Base-by-base conservation (phyloP, 768 basidiomycete genomes). In the Floccularia luteovirens region DNA sequence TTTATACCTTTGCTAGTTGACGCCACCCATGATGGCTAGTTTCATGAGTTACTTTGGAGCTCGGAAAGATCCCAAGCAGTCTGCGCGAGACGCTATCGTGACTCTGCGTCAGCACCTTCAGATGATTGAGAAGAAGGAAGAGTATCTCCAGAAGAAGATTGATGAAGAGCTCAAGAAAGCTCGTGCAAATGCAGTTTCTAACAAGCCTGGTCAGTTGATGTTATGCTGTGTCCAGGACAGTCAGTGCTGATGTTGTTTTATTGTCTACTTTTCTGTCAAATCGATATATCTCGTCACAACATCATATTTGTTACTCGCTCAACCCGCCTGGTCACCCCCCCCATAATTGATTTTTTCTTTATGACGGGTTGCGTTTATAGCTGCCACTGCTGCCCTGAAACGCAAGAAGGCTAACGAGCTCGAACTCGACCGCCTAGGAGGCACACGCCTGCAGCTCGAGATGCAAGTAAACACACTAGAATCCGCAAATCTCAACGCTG, bases 91-190 rank as follows among this genome's bases (percentile, higher is more conserved):
- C 58, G 90, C 96, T 35, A 99, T 99, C 60, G 86, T 98, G 44
- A 75, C 74, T 32, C 71, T 99, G 50, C 79, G 94, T 54, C 85
- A 94, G 64, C 92, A 98, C 60, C 75, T 97, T 46, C 79, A 90
- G 64, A 86, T 94, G 82, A 80, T 98, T 50, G 92, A 97, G 77
- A 99, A 97, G 90, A 97, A 94, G 72, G 96, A 97, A 69, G 94
- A 98, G 60, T 74, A 89, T 61, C 67, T 97, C 46, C 83, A 86
- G 73, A 92, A 88, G 78, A 91, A 93, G 79, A 88, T 96, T 48
- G 91, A 94, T 39, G 91, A 96, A 48, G 94, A 98, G 54, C 49
- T 79, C 52, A 82, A 81, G 74, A 94, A 90, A 67, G 96, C 96
- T 12, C 83, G 75, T 59, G 78, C 82, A 23, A 96, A 97, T 60